Evolutionary conservation across 2,329 filamentous ascomycete genomes (phyloP).

Genomic region (Ceratocystis ficicola): DNA sequence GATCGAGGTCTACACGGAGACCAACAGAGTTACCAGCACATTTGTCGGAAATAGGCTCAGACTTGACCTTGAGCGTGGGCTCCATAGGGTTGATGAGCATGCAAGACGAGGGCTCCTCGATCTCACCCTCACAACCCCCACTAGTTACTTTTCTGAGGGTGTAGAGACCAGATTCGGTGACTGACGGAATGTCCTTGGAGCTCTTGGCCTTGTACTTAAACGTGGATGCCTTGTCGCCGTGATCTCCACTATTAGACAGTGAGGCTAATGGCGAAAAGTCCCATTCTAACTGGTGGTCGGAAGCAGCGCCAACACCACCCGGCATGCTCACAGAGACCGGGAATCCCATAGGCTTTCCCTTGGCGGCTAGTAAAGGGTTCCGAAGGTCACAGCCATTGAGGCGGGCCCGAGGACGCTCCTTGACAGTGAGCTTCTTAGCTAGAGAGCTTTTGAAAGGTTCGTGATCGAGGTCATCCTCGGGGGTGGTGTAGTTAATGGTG

Average conservation of each 20-base stretch:
- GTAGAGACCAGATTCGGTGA: slow-evolving; percentile 74
- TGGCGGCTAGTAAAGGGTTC: slow-evolving; percentile 71
- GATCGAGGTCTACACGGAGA: slow-evolving; percentile 73
- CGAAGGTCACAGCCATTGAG: slow-evolving; percentile 67
- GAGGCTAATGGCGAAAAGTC: slow-evolving; percentile 65
- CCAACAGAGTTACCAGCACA: slow-evolving; percentile 91
- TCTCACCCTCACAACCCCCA: slow-evolving; percentile 71
- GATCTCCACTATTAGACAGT: slow-evolving; percentile 57
- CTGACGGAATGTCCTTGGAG: slow-evolving; percentile 50
- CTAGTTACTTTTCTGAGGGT: slow-evolving; percentile 69
- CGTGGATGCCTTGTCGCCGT: slow-evolving; percentile 46
- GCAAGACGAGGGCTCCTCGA: slow-evolving; percentile 89
- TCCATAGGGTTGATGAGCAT: slow-evolving; percentile 82
- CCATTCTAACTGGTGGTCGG: slow-evolving; percentile 65
- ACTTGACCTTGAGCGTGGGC: slow-evolving; percentile 60
- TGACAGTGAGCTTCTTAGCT: slow-evolving; percentile 68
- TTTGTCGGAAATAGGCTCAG: slow-evolving; percentile 81
- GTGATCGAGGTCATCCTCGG: slow-evolving; percentile 55
- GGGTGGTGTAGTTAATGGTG: slow-evolving; percentile 57
- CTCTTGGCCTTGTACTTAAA: slow-evolving; percentile 51
- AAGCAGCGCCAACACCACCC: slow-evolving; percentile 52
- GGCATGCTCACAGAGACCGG: slow-evolving; percentile 43
- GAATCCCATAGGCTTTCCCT: slow-evolving; percentile 53
- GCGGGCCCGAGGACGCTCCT: slow-evolving; percentile 66
- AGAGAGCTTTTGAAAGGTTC: slow-evolving; percentile 50